A percentile compares a stretch with the other conserved stretches of the same genome.
phyloP scores from a whole-genome alignment of 2,329 filamentous ascomycete species.

The Bipolaris bicolor region DNA sequence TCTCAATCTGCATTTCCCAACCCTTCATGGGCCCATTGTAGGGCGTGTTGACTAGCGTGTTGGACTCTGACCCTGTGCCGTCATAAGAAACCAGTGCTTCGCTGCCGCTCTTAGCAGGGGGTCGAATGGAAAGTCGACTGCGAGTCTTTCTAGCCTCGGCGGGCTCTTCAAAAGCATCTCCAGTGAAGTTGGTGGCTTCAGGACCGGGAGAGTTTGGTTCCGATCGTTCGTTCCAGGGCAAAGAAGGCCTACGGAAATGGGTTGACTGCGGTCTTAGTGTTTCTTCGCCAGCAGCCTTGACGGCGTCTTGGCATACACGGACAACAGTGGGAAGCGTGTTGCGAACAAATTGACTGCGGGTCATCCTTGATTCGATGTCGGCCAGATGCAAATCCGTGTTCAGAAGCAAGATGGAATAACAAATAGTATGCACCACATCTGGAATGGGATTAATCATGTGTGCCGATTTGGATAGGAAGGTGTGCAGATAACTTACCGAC shows the following conservation, averaged over 20 bases:
- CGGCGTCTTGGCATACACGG: constrained; percentile 73
- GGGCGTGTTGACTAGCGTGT: constrained; percentile 76
- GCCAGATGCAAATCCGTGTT: constrained; percentile 96
- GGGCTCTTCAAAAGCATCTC: constrained; percentile 41
- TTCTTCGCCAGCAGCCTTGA: constrained; percentile 49
- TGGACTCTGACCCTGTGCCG: constrained; percentile 60
- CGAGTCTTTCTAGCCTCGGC: constrained; percentile 45
- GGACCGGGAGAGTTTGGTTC: constrained; percentile 44
- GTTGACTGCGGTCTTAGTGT: constrained; percentile 45
- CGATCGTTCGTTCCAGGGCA: constrained; percentile 46
- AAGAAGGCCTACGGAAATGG: constrained; percentile 41
- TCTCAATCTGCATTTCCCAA: constrained; percentile 89
- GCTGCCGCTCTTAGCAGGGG: constrained; percentile 45
- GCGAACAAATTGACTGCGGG: constrained; percentile 88
- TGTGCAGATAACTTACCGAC: constrained; percentile 65
- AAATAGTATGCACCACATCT: constrained; percentile 97
- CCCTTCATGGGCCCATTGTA: constrained; percentile 76
- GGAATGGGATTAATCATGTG: constrained; percentile 38
- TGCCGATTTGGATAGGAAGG: background rate
- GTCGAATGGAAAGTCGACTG: constrained; percentile 53
- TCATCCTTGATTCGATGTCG: constrained; percentile 97
- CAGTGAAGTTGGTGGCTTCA: constrained; percentile 34
- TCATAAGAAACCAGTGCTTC: constrained; percentile 46
- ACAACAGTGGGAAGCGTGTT: constrained; percentile 93
- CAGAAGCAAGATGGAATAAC: constrained; percentile 91